Evolutionary conservation across 1,284 basidiomycete species (phyloP), one percentile per base, ranked within the genome.

Genomic region (Tausonia pullulans): DNA sequence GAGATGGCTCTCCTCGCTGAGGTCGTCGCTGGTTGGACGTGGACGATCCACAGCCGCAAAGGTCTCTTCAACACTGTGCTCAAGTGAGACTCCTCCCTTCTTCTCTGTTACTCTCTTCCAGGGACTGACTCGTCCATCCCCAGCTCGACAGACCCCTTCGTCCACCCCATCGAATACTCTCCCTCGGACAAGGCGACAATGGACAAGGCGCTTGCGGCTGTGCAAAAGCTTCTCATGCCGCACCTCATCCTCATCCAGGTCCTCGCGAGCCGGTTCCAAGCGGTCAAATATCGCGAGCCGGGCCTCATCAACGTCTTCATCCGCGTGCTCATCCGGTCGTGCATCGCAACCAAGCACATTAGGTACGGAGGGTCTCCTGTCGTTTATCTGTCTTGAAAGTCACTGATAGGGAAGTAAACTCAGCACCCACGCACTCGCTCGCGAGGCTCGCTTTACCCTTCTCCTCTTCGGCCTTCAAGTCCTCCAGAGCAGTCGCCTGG

Each of bases 391-490:
- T 55, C 44, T 16, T 39, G 13, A 5, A 40, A 13, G 7, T 50
- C 45, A n/a, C 55, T 44, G 41, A 13, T 27, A n/a, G 39, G 60
- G 67, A 50, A 63, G 51, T 4, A 13, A 39, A 1, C 1, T 40
- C 71, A 96, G 92, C 71, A 95, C 90, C 0, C 94, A 98, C 76
- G 84, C 94, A 0, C 80, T 98, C 39, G 86, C 94, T 50, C 84
- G 95, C 45, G 93, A 98, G 78, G 82, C 87, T 1, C 84, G 92
- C 16, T 94, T 95, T 74, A 86, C 88, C 0, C 85, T 98, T 71
- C 79, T 98, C 8, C 79, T 94, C 3, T 96, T 99, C 72, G 94
- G 90, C 0, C 93, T 98, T 73, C 92, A 96, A 73, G 83, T 92
- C 1, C 77, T 98, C 50, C 88, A 90, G 71, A 90, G 90, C 68